Evolutionary conservation across 306 rosid genomes (phyloP).

Genomic region (Vigna hirtella): DNA sequence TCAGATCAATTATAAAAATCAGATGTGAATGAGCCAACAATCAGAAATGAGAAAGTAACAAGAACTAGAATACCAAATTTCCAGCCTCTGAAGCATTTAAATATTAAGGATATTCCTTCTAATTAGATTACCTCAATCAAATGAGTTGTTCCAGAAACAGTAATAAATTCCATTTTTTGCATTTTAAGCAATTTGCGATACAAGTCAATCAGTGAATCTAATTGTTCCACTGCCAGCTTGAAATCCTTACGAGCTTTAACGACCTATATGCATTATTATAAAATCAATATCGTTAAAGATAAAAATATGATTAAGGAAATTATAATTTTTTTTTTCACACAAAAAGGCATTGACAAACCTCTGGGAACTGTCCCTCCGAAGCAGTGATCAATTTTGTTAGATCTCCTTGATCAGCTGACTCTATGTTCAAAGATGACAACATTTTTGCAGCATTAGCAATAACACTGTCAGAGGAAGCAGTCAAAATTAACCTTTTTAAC

Average conservation of each 20-base stretch:
- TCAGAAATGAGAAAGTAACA: conserved; percentile 8
- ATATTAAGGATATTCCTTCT: conserved; percentile 17
- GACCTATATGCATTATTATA: conserved; percentile 57
- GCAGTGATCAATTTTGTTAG: conserved; percentile 63
- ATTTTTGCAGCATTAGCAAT: conserved; percentile 76
- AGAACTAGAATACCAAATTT: conserved; percentile 19
- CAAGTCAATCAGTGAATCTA: conserved; percentile 68
- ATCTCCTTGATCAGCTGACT: conserved; percentile 80
- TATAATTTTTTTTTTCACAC: conserved; percentile 23
- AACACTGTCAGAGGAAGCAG: conserved; percentile 72
- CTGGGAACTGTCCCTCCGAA: conserved; percentile 70
- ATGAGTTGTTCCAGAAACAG: conserved; percentile 88
- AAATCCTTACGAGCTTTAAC: conserved; percentile 64
- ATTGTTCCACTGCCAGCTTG: conserved; percentile 65
- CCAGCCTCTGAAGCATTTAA: conserved; percentile 29
- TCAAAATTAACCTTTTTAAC: conserved; percentile 70
- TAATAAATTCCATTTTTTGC: conserved; percentile 71
- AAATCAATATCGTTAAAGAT: conserved; percentile 33
- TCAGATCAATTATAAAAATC: conserved; percentile 20
- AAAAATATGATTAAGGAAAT: conserved; percentile 30
- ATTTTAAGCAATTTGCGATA: conserved; percentile 78
- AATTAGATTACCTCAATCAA: conserved; percentile 78
- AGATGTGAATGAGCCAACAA: conserved; percentile 12
- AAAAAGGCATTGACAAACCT: conserved; percentile 58
- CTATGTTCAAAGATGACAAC: conserved; percentile 81